Percentiles rank a stretch among this genome's conserved stretches.
phyloP scores from a whole-genome alignment of 1,139 yeast genomes.

The Debaryomyces sp. region DNA sequence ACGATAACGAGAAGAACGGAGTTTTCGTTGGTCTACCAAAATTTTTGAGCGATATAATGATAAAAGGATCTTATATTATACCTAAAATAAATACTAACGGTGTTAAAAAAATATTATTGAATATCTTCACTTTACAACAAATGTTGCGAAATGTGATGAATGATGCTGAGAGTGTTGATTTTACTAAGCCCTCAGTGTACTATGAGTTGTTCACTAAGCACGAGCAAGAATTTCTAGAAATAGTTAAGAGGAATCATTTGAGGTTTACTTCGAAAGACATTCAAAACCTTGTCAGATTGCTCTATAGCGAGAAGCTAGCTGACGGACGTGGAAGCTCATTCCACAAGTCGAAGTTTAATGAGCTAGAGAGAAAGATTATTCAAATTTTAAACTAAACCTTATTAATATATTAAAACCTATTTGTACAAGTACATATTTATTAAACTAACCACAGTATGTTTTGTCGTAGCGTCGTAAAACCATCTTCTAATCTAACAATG shows the following conservation, averaged over 20 bases:
- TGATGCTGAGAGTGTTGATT: slow-evolving; percentile 61
- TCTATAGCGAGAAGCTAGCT: slow-evolving; percentile 49
- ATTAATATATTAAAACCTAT: neutral
- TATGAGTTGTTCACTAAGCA: slow-evolving; percentile 56
- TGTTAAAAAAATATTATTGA: slow-evolving; percentile 63
- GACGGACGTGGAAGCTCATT: slow-evolving; percentile 44
- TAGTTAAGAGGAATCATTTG: slow-evolving; percentile 20
- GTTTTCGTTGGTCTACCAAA: slow-evolving; percentile 57
- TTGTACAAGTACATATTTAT: slow-evolving; percentile 1
- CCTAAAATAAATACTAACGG: slow-evolving; percentile 65
- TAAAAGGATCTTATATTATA: slow-evolving; percentile 62
- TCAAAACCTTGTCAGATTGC: slow-evolving; percentile 39
- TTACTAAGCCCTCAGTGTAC: slow-evolving; percentile 57
- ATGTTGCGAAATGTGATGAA: slow-evolving; percentile 65
- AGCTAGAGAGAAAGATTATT: slow-evolving; percentile 33
- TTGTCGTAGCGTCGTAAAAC: neutral
- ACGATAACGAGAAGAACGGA: slow-evolving; percentile 30
- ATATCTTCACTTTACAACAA: slow-evolving; percentile 75
- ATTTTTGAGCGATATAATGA: slow-evolving; percentile 58
- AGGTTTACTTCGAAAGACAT: slow-evolving; percentile 28
- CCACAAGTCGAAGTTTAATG: slow-evolving; percentile 42
- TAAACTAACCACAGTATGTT: neutral
- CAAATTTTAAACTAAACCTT: slow-evolving; percentile 10
- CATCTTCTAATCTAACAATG: slow-evolving; percentile 13
- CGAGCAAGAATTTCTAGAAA: slow-evolving; percentile 36